Evolutionary conservation across 345 rosid species (phyloP), one percentile per base, ranked within the genome.

Genomic region (Gossypioides kirkii): DNA sequence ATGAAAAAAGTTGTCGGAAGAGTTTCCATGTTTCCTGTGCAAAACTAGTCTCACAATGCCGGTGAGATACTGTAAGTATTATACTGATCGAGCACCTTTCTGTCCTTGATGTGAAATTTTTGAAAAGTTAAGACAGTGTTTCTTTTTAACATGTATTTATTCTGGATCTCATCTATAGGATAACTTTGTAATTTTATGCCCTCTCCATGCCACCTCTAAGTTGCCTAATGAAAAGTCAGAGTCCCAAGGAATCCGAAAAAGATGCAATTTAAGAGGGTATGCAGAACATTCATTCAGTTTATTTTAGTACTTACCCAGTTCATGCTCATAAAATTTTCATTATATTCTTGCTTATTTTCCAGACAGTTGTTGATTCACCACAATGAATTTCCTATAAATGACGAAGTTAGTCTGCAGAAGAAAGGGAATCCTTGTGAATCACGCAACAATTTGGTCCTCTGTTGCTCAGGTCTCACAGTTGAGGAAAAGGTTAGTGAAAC

Each of bases 141-240:
- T 43, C 20, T 20, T 62, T 54, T 69, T 62, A 17, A 59, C 26
- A 20, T 62, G 65, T 50, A 7, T 38, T 68, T 47, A 38, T 63
- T 69, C 71, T 61, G 66, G 18, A 59, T 67, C 36, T 49, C 62
- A 61, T 54, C 54, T 54, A 79, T 87, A 92, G 99, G 86, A 85
- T 42, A 92, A 91, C 77, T 95, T 88, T 84, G 97, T 95, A 45
- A 86, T 95, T 80, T 69, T 91, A 70, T 95, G 99, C 79, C 96
- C 97, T 42, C 81, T 82, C 69, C 97, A 95, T 74, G 73, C 77
- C 69, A 86, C 96, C 75, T 82, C 82, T 52, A 89, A 87, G 82
- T 78, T 92, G 75, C 98, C 98, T 0, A 81, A 72, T 76, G 93
- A 91, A 80, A 80, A 73, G 49, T 49, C 80, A 23, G 74, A 38